Base-by-base conservation (phyloP, 2,329 filamentous ascomycete genomes). In the Arthrobotrys sinensis region DNA sequence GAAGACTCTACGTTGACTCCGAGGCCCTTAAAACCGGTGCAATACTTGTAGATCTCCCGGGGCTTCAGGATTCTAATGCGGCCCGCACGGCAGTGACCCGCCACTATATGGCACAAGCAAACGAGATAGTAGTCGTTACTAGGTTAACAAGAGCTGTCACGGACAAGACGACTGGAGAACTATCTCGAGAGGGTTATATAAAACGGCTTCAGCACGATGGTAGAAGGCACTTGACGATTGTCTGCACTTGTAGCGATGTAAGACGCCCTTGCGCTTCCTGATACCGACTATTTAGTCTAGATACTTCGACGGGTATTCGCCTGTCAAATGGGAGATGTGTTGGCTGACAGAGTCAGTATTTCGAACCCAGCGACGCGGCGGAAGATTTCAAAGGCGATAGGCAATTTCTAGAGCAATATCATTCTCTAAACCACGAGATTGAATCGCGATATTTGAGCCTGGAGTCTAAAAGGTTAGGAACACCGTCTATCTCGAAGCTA, bases 41-140 rank as follows among this genome's bases (percentile, higher is more conserved):
- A n/a, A 50, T 65, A 65, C 43, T 65, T 21, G 62, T 65, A 50
- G 62, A 65, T 16, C 62, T 65, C n/a, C 62, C 62, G 16, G 62
- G 62, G 7, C 32, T 65, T 38, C 11, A 45, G 14, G 38, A 64
- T 24, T 48, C 60, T 10, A 64, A 64, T 24, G 60, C 60, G 7
- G 60, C 45, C 8, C 40, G 60, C n/a, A 64, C 40, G 8, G 60
- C 40, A 3, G 60, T 48, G 4, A 57, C 52, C 4, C 16, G 45
- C 1, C 60, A 50, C 3, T 64, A 50, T 14, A 48, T 65, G 55
- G 8, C 34, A 2, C 55, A 40, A 36, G 24, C 65, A 36, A 36
- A 68, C 11, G 65, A 60, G n/a, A 55, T 68, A 10, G 50, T 68
- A 4, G 65, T 68, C 21, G 65, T 68, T 21, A 60, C 65, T 14